Base-by-base conservation (phyloP, 2,329 filamentous ascomycete species). In the Pyrenochaeta sp. region DNA sequence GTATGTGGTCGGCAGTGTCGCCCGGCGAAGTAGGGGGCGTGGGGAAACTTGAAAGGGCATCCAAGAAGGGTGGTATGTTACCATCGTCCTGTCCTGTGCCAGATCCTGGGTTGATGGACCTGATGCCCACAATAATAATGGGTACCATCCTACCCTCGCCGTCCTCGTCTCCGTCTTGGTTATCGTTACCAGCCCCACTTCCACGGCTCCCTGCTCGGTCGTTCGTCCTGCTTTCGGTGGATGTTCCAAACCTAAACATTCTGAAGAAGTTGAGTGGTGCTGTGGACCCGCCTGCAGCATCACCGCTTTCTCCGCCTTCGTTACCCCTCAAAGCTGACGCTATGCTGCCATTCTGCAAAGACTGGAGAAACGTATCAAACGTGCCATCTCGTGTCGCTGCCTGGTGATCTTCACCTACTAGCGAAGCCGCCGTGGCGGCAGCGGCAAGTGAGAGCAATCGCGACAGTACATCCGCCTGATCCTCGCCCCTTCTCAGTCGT, bases 71-170 rank as follows among this genome's bases (percentile, higher is more conserved):
- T 24, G 78, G 81, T 59, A 82, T 78, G 65, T 78, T 75, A 55
- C 61, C 65, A 65, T 80, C 71, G 66, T 80, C 78, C 22, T 79
- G 78, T 25, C 78, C 74, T 13, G 79, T 78, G 61, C 80, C 81
- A 27, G 79, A 80, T 48, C 75, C 77, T 22, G 86, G 83, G 32
- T 84, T 86, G 56, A 90, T 87, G 27, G 88, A 89, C 52, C 88
- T 81, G 54, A 90, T 89, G 52, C 88, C 88, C 40, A 90, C 88
- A 51, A 90, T 88, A 43, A 90, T 89, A 61, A 90, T 84, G 8
- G 88, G 89, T 39, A 90, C 86, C 76, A 88, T 88, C 24, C 88
- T 82, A 46, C 84, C 84, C 52, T 79, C 79, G 37, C 80, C 79
- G 24, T 80, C 80, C n/a, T 78, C 76, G 53, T 72, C 69, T 32